phyloP scores from a whole-genome alignment of 345 rosid species.

The Citropsis articulata region DNA sequence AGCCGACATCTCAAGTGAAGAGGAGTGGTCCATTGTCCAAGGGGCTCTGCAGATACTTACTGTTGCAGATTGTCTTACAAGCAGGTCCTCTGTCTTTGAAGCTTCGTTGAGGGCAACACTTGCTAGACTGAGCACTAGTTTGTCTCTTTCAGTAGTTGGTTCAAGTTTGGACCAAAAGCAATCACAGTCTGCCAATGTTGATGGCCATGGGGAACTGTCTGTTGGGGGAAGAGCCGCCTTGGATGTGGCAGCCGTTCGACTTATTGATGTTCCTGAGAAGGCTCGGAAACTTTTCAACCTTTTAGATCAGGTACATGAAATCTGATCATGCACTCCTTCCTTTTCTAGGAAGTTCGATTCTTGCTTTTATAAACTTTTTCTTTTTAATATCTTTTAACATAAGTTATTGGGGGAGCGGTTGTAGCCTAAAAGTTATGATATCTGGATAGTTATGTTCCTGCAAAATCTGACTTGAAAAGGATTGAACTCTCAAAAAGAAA shows the following conservation, averaged over 20 bases:
- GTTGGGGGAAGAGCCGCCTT: conserved; percentile 79
- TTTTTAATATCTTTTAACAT: background rate
- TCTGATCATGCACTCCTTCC: background rate
- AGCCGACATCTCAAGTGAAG: conserved; percentile 78
- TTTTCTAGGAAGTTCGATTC: background rate
- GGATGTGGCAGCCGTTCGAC: conserved; percentile 85
- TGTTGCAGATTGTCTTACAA: conserved; percentile 90
- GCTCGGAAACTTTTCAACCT: conserved; percentile 81
- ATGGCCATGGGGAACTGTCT: conserved; percentile 47
- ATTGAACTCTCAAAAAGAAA: background rate
- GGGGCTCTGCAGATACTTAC: conserved; percentile 95
- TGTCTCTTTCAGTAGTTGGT: conserved; percentile 72
- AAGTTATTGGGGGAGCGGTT: background rate
- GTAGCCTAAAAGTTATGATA: background rate
- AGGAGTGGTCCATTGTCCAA: conserved; percentile 98
- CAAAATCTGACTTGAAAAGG: background rate
- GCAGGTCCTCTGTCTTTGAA: conserved; percentile 93
- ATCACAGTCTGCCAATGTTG: conserved; percentile 43
- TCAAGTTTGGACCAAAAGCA: conserved; percentile 71
- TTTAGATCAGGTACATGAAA: conserved; percentile 69
- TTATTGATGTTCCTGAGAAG: conserved; percentile 82
- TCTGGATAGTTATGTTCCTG: background rate
- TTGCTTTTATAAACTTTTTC: background rate
- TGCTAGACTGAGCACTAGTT: conserved; percentile 83
- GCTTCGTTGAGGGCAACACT: conserved; percentile 92